Evolutionary conservation across 345 rosid genomes (phyloP).

Genomic region (Euphorbia tirucalli): DNA sequence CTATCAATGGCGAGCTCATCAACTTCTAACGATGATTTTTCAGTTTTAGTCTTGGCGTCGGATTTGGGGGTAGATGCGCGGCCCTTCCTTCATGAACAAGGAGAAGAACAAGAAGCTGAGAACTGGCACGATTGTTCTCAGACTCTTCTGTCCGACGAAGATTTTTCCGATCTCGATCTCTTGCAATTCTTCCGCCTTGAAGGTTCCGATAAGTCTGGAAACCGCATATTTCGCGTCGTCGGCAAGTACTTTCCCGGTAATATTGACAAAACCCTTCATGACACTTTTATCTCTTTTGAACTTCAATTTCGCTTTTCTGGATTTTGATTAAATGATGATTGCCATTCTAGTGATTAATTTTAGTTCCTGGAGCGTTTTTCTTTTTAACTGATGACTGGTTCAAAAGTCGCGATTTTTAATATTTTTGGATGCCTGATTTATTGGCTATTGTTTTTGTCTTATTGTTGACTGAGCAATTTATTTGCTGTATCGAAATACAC

Average conservation of each 20-base stretch:
- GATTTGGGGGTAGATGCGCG: conserved; percentile 84
- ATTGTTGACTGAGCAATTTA: background rate
- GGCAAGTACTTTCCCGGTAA: conserved; percentile 92
- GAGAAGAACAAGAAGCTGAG: conserved; percentile 39
- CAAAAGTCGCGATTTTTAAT: background rate
- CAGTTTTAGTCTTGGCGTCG: conserved; percentile 72
- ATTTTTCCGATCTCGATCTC: conserved; percentile 85
- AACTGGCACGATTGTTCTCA: conserved; percentile 87
- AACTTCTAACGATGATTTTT: conserved; percentile 44
- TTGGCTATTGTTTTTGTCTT: background rate
- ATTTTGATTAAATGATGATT: background rate
- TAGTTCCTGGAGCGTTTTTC: background rate
- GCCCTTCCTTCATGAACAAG: conserved; percentile 43
- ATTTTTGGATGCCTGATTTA: background rate
- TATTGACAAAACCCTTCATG: background rate
- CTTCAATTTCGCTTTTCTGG: background rate
- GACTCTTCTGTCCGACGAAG: conserved; percentile 56
- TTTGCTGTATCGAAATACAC: background rate
- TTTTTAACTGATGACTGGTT: background rate
- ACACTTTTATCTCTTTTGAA: background rate
- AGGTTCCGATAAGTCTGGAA: conserved; percentile 75
- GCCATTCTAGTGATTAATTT: background rate
- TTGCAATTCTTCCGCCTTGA: conserved; percentile 67
- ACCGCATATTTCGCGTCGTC: conserved; percentile 67
- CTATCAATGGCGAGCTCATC: conserved; percentile 35